Percentiles rank a stretch among this genome's conserved stretches.
These are phyloP conservation scores for Sporobolomyces phaffii DNA, from an alignment of 768 basidiomycete species.

Conservation along the genomic window DNA sequence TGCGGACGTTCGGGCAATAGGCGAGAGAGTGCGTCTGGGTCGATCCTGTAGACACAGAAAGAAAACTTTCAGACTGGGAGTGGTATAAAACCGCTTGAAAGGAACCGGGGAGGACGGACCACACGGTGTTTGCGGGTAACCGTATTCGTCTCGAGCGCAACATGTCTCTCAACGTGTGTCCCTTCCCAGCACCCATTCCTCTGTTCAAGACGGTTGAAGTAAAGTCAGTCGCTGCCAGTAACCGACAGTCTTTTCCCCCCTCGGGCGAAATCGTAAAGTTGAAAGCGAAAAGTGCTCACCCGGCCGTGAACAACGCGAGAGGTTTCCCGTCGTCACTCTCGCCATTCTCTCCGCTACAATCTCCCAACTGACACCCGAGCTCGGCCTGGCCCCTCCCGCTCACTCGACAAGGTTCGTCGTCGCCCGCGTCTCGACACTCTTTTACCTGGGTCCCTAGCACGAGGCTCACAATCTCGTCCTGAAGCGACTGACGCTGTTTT, in stretches of 20 bases:
- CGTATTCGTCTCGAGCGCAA: conserved; percentile 35
- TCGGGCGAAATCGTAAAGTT: background rate
- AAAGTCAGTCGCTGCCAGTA: too few species aligned
- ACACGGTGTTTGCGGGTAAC: conserved; percentile 41
- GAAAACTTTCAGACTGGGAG: background rate
- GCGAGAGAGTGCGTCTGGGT: conserved; percentile 43
- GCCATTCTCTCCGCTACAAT: background rate
- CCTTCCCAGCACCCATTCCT: conserved; percentile 42
- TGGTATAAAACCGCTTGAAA: background rate
- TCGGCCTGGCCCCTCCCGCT: background rate
- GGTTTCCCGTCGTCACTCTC: conserved; percentile 17
- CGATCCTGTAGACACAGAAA: conserved; percentile 38
- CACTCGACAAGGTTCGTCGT: conserved; percentile 28
- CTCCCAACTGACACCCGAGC: conserved; percentile 3
- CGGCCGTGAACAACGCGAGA: conserved; percentile 42
- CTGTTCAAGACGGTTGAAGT: conserved; percentile 12
- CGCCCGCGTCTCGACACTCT: conserved; percentile 26
- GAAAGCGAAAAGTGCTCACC: conserved; percentile 32
- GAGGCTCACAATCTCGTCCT: conserved; percentile 41
- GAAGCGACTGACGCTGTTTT: conserved; percentile 35
- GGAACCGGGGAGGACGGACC: conserved; percentile 28
- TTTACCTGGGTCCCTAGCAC: conserved; percentile 20
- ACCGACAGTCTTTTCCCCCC: too few species aligned
- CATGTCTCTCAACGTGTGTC: conserved; percentile 40
- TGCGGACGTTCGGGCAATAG: conserved; percentile 42